These are phyloP conservation scores for Pichia cabralensis DNA, from an alignment of 805 yeast species.

Conservation along the genomic window DNA sequence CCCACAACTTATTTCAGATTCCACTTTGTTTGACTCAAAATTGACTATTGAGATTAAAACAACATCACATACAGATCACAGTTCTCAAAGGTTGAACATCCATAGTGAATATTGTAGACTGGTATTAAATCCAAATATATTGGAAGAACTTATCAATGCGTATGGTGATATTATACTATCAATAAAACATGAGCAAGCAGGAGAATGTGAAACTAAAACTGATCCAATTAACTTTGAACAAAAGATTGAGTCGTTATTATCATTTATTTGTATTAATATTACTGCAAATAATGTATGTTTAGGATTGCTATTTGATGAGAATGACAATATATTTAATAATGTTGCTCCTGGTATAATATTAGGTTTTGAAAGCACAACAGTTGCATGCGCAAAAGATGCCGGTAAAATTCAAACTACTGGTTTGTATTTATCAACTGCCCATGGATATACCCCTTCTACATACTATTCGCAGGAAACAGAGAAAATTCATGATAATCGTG, in stretches of 20 bases:
- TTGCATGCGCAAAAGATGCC: constrained; percentile 46
- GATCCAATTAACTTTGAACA: constrained; percentile 5
- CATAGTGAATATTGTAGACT: constrained; percentile 51
- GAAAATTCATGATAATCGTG: constrained; percentile 42
- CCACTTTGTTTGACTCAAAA: constrained; percentile 37
- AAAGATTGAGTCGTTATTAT: constrained; percentile 17
- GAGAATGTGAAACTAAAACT: background rate
- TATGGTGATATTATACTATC: constrained; percentile 7
- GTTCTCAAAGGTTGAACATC: constrained; percentile 40
- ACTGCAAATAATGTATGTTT: constrained; percentile 57
- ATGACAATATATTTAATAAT: background rate
- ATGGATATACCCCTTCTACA: constrained; percentile 41
- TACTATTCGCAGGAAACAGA: constrained; percentile 38
- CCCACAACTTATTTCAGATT: constrained; percentile 33
- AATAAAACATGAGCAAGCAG: background rate
- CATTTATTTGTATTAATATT: constrained; percentile 45
- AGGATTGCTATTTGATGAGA: constrained; percentile 65
- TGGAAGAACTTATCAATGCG: constrained; percentile 17
- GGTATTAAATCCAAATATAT: constrained; percentile 41
- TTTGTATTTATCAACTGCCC: constrained; percentile 64
- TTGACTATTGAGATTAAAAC: constrained; percentile 35
- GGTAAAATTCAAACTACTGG: constrained; percentile 64
- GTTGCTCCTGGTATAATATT: constrained; percentile 56
- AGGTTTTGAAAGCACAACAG: constrained; percentile 69
- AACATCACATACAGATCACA: constrained; percentile 20